phyloP scores from a whole-genome alignment of 371 early-diverging fungal species.

The Syncephalis fuscata region DNA sequence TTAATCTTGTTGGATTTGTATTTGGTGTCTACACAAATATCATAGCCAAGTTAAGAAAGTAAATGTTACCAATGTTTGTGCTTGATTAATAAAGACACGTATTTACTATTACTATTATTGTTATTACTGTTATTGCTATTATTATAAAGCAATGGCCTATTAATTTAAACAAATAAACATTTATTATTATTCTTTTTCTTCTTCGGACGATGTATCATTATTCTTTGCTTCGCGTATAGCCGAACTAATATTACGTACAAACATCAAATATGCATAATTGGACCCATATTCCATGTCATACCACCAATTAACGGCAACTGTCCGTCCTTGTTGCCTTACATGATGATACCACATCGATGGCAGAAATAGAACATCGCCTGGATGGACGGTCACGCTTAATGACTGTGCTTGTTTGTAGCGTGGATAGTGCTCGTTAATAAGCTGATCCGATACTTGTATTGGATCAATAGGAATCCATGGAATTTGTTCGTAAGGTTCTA shows the following conservation, averaged over 20 bases:
- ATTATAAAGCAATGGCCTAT: too few species aligned
- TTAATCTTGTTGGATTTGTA: conserved; percentile 62
- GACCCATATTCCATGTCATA: conserved; percentile 48
- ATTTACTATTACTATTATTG: too few species aligned
- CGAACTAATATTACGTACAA: too few species aligned
- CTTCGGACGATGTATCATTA: too few species aligned
- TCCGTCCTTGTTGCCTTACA: conserved; percentile 30
- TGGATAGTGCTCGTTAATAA: conserved; percentile 18
- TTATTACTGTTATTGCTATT: too few species aligned
- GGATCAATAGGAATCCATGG: conserved; percentile 3
- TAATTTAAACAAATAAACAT: too few species aligned
- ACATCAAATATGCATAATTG: too few species aligned
- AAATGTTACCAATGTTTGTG: too few species aligned
- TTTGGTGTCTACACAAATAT: conserved; percentile 46
- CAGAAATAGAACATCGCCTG: conserved; percentile 58
- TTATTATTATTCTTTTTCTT: too few species aligned
- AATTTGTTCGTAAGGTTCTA: neutral
- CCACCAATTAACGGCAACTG: conserved; percentile 57
- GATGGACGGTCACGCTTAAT: conserved; percentile 30
- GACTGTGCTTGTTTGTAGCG: conserved; percentile 32
- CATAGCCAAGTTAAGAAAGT: neutral
- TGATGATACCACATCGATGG: conserved; percentile 73
- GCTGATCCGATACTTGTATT: neutral
- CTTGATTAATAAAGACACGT: too few species aligned
- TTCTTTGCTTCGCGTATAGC: too few species aligned